phyloP scores from a whole-genome alignment of 768 basidiomycete species.

The Suillus bovinus region DNA sequence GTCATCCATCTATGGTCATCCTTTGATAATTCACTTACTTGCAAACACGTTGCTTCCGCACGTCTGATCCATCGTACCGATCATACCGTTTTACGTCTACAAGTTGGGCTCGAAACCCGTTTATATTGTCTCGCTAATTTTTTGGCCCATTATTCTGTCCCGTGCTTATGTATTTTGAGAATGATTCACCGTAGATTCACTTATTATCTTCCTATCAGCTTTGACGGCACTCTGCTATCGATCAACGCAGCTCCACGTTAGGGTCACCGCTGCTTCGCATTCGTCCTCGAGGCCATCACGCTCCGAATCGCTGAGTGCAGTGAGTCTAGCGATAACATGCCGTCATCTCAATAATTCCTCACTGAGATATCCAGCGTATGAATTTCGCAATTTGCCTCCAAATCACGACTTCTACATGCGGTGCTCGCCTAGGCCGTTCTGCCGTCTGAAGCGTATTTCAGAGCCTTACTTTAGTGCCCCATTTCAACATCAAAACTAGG shows the following conservation, averaged over 20 bases:
- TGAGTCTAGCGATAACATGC: constrained; percentile 27
- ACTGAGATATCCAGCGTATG: constrained; percentile 34
- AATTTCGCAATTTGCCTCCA: constrained; percentile 34
- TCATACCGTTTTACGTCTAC: constrained; percentile 32
- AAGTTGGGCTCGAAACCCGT: constrained; percentile 21
- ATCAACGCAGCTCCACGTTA: constrained; percentile 13
- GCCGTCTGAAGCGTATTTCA: constrained; percentile 36
- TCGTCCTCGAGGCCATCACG: constrained; percentile 37
- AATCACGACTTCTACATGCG: constrained; percentile 29
- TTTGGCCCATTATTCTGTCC: constrained; percentile 33
- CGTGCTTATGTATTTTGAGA: constrained; percentile 39
- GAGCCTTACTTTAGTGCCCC: constrained; percentile 13
- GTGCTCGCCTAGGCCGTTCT: constrained; percentile 37
- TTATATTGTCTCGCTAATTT: constrained; percentile 22
- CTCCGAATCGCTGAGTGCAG: constrained; percentile 37
- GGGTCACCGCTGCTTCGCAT: constrained; percentile 30
- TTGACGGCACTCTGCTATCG: not conserved
- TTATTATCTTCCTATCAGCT: constrained; percentile 7
- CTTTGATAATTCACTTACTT: constrained; percentile 33
- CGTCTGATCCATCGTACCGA: constrained; percentile 31
- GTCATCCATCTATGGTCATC: constrained; percentile 1
- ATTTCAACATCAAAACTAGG: constrained; percentile 4
- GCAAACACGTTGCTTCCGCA: constrained; percentile 36
- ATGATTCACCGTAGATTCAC: constrained; percentile 28
- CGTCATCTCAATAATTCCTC: constrained; percentile 32